Evolutionary conservation across 2,329 filamentous ascomycete species (phyloP), one percentile per base, ranked within the genome.

Genomic region (Blastomyces gilchristii): DNA sequence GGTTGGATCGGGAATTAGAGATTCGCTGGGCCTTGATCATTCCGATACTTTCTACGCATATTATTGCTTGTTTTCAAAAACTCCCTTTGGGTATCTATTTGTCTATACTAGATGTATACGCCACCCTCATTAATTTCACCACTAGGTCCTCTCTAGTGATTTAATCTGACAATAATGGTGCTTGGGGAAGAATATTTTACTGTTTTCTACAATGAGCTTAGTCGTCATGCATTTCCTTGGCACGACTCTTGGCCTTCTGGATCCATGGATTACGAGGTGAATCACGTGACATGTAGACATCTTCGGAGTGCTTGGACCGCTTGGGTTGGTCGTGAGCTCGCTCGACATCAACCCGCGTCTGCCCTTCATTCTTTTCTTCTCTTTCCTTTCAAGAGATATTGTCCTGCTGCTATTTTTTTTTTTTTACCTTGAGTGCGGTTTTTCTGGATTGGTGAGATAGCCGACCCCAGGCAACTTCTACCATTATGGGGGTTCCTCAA

Each of bases 401-500:
- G 8, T n/a, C 8, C 25, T 22, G 18, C n/a, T 43, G 5, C 39
- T 4, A 9, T 22, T 37, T 16, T 37, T 34, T 22, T 22, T 22
- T 22, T 22, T 22, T 22, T 22, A 4, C 16, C 25, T 22, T 22
- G n/a, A 25, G 25, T 37, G 3, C 25, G 43, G 25, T 16, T 14
- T 49, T 49, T 49, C n/a, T 49, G 41, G 37, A 12, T 34, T 50
- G 47, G 41, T 28, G 53, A 59, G 18, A 61, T 14, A 18, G 37
- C 50, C 28, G 11, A 12, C 12, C 14, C 16, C 18, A 41, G 54
- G n/a, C 53, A 45, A 50, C 63, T 25, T 28, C 31, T n/a, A 41
- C 68, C 72, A 74, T 66, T 75, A 87, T 87, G 85, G 84, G 81
- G 78, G 79, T 82, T 63, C 72, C 76, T 61, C 81, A 90, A 80